Conservation (phyloP, 2,329 filamentous ascomycete species). For the Colletotrichum sp. region DNA sequence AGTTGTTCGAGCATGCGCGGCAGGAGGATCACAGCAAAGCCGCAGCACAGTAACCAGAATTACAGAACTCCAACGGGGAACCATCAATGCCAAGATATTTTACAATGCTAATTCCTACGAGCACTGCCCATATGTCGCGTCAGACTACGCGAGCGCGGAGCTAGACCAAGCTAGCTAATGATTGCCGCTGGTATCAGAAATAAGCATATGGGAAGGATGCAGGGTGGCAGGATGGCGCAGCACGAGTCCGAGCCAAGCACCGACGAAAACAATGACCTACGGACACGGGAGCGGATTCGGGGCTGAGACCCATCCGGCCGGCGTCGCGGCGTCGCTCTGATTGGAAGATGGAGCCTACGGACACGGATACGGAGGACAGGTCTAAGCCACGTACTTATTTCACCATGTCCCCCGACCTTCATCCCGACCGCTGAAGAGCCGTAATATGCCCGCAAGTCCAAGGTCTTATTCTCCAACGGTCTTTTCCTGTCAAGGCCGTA, state of each 20-base stretch:
- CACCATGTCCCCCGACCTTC: background rate
- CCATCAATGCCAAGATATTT: background rate
- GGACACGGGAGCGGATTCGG: constrained; percentile 1
- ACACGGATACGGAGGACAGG: background rate
- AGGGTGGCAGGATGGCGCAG: background rate
- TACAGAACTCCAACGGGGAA: background rate
- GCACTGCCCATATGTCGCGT: background rate
- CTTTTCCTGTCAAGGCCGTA: background rate
- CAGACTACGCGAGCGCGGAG: background rate
- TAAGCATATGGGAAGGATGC: background rate
- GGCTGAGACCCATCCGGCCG: background rate
- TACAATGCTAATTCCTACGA: background rate
- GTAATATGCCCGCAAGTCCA: background rate
- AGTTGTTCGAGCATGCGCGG: background rate
- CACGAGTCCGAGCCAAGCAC: background rate
- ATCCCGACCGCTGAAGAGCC: constrained; percentile 23
- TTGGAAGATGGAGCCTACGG: background rate
- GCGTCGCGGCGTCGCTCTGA: background rate
- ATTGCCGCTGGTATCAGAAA: background rate
- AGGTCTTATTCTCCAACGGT: background rate
- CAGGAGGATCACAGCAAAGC: background rate
- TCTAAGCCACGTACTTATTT: background rate
- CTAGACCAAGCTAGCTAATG: background rate
- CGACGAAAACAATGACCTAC: background rate
- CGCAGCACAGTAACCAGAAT: background rate